Percentiles rank a stretch among this genome's conserved stretches.
Evolutionary conservation across 345 rosid genomes (phyloP).

Genomic region (Lumnitzera racemosa): DNA sequence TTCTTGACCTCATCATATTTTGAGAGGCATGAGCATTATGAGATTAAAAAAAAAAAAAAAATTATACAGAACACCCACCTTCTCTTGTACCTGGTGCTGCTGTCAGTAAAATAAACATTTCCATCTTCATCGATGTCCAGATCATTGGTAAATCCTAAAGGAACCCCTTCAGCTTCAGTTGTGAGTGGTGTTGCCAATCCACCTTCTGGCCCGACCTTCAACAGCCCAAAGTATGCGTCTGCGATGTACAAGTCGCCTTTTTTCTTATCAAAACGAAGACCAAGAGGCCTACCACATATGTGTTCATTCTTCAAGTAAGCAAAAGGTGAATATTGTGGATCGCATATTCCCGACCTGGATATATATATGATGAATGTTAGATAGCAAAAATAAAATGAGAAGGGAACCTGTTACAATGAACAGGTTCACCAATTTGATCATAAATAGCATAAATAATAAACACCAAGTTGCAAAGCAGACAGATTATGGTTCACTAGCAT

Average conservation of each 20-base stretch:
- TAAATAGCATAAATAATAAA: too few relatives aligned
- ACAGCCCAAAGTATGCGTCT: slow-evolving; percentile 83
- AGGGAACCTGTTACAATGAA: too few relatives aligned
- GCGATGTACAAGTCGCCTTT: slow-evolving; percentile 85
- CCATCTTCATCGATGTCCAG: slow-evolving; percentile 89
- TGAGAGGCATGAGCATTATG: too few relatives aligned
- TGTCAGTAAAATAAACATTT: slow-evolving; percentile 81
- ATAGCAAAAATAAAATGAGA: too few relatives aligned
- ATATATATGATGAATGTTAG: slow-evolving; percentile 1
- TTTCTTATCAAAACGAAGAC: slow-evolving; percentile 74
- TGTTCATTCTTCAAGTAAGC: slow-evolving; percentile 75
- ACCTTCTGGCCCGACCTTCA: slow-evolving; percentile 92
- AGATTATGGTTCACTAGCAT: too few relatives aligned
- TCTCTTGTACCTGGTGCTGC: slow-evolving; percentile 70
- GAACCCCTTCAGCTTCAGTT: slow-evolving; percentile 77
- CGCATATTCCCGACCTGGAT: slow-evolving; percentile 69
- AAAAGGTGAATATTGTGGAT: slow-evolving; percentile 53
- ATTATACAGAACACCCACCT: slow-evolving; percentile 32
- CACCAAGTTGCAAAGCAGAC: too few relatives aligned
- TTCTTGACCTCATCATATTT: background rate
- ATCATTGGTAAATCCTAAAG: slow-evolving; percentile 73
- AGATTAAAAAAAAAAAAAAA: background rate
- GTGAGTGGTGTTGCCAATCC: slow-evolving; percentile 68
- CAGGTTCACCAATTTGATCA: too few relatives aligned
- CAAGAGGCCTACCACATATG: slow-evolving; percentile 91